A percentile compares a stretch with the other conserved stretches of the same genome.
phyloP scores from a whole-genome alignment of 2,329 filamentous ascomycete species.

The Ophiocordyceps camponoti-rufipedis region DNA sequence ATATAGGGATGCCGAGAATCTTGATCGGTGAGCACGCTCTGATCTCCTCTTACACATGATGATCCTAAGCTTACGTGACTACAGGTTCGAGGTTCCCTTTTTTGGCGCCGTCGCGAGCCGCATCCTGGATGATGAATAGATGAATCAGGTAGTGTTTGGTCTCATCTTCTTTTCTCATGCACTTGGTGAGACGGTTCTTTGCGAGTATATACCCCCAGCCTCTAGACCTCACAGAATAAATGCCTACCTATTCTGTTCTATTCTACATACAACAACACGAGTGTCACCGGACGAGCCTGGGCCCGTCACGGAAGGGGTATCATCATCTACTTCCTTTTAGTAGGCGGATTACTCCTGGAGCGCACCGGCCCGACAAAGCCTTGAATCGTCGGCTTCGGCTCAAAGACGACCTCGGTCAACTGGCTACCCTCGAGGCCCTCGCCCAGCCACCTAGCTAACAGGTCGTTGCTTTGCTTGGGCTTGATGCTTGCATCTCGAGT shows the following conservation, averaged over 20 bases:
- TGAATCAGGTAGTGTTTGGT: too few species aligned
- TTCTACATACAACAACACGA: neutral
- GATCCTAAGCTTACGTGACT: neutral
- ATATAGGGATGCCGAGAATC: conserved; percentile 61
- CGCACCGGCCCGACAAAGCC: conserved; percentile 20
- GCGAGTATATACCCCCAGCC: neutral
- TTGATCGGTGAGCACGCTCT: conserved; percentile 30
- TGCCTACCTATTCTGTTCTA: neutral
- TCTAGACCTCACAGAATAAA: too few species aligned
- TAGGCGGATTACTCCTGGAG: neutral
- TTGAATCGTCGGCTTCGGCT: conserved; percentile 26
- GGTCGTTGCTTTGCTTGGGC: conserved; percentile 82
- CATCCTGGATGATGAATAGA: conserved; percentile 68
- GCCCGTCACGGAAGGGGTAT: too few species aligned
- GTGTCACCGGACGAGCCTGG: too few species aligned
- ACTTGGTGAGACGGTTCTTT: neutral
- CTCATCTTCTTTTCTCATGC: too few species aligned
- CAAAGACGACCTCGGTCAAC: conserved; percentile 30
- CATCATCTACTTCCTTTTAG: too few species aligned
- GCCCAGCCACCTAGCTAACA: conserved; percentile 60
- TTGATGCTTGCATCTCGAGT: conserved; percentile 61
- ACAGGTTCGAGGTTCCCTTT: conserved; percentile 68
- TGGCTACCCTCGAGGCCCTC: conserved; percentile 22
- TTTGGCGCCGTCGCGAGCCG: conserved; percentile 73
- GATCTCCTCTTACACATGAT: neutral